Percentiles rank a stretch among this genome's conserved stretches.
phyloP scores from a whole-genome alignment of 192 early-diverging fungal genomes.

The Backusella westeae region DNA sequence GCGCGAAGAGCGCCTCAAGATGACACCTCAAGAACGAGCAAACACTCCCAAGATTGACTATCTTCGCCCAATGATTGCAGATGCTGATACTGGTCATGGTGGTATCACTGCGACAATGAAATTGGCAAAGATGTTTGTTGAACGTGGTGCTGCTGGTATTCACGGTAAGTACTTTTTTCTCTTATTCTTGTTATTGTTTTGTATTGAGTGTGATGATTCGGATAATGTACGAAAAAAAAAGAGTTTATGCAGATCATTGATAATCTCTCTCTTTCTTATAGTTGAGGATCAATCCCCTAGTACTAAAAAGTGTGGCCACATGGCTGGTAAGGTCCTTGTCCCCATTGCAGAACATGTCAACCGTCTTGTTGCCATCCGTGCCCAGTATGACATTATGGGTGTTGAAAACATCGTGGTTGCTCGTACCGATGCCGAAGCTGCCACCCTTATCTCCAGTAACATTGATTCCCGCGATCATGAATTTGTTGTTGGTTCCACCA shows the following conservation, averaged over 20 bases:
- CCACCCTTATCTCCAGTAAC: slow-evolving; percentile 94
- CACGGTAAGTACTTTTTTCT: slow-evolving; percentile 45
- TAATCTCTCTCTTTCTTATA: slow-evolving; percentile 1
- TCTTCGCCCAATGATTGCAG: slow-evolving; percentile 93
- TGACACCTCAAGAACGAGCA: slow-evolving; percentile 64
- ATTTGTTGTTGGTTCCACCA: slow-evolving; percentile 93
- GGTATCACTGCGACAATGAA: slow-evolving; percentile 98
- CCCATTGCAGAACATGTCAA: slow-evolving; percentile 98
- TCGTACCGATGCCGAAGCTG: slow-evolving; percentile 96
- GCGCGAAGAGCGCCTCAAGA: slow-evolving; percentile 80
- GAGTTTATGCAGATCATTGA: background rate
- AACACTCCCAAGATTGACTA: slow-evolving; percentile 79
- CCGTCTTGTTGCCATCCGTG: slow-evolving; percentile 89
- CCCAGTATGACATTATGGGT: slow-evolving; percentile 98
- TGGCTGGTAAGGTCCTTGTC: slow-evolving; percentile 99
- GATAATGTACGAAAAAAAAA: background rate
- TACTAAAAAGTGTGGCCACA: slow-evolving; percentile 99
- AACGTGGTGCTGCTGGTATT: slow-evolving; percentile 94
- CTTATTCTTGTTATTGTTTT: background rate
- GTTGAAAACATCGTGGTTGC: slow-evolving; percentile 92
- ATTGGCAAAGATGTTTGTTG: slow-evolving; percentile 96
- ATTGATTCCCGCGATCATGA: slow-evolving; percentile 95
- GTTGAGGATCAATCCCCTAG: slow-evolving; percentile 91
- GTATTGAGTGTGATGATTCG: background rate
- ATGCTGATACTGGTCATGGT: slow-evolving; percentile 98